Percentiles rank a stretch among this genome's conserved stretches.
These are phyloP conservation scores for Saccharata proteae DNA, from an alignment of 2,329 filamentous ascomycete genomes.

Conservation along the genomic window DNA sequence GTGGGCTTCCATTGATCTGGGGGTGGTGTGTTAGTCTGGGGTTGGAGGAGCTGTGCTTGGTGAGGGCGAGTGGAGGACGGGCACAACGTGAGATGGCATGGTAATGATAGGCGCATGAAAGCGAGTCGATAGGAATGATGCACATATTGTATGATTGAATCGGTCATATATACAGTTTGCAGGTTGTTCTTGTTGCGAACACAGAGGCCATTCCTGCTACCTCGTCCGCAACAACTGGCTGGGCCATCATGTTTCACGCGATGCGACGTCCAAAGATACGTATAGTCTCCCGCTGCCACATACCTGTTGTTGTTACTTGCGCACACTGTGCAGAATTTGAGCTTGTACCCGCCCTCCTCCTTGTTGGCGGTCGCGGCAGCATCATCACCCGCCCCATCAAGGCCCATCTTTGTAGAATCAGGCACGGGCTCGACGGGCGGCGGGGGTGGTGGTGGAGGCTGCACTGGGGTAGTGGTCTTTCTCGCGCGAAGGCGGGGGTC, in stretches of 20 bases:
- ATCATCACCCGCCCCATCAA: conserved; percentile 17
- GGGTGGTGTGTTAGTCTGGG: conserved; percentile 13
- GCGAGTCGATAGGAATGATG: not conserved
- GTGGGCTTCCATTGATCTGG: conserved; percentile 96
- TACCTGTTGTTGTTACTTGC: conserved; percentile 96
- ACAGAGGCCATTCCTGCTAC: too few relatives aligned
- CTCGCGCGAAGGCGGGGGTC: conserved; percentile 37
- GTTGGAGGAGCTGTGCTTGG: conserved; percentile 7
- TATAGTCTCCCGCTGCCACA: conserved; percentile 14
- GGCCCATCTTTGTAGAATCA: conserved; percentile 16
- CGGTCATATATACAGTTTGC: conserved; percentile 2
- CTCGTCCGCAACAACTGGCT: too few relatives aligned
- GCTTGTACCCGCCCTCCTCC: conserved; percentile 56
- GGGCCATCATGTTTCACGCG: not conserved
- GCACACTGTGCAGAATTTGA: conserved; percentile 98
- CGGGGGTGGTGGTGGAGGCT: conserved; percentile 41
- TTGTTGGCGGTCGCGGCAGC: conserved; percentile 9
- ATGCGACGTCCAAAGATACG: not conserved
- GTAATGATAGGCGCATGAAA: not conserved
- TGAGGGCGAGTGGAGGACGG: conserved; percentile 1
- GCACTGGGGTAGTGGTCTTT: too few relatives aligned
- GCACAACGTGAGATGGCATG: conserved; percentile 1
- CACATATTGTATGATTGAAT: conserved; percentile 5
- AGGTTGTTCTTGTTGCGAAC: too few relatives aligned
- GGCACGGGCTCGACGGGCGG: conserved; percentile 28